A percentile compares a stretch with the other conserved stretches of the same genome.
Conservation (phyloP, 164 flowering plant species). For the Saururus chinensis region DNA sequence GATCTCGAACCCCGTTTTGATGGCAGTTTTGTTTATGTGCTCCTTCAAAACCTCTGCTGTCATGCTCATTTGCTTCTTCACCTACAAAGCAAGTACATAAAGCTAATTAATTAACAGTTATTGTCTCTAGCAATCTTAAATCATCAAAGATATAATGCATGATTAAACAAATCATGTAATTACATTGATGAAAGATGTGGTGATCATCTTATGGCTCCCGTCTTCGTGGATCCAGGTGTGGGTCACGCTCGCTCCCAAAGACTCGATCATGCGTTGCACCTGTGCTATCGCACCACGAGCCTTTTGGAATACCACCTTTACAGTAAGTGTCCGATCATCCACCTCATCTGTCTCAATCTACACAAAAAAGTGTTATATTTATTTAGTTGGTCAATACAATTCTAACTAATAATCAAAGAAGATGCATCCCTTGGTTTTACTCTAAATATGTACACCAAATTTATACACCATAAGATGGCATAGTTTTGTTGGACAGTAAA, state of each 20-base stretch:
- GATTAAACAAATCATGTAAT: background rate
- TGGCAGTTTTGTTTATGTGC: background rate
- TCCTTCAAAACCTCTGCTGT: background rate
- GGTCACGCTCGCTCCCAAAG: conserved; percentile 1
- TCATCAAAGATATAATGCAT: background rate
- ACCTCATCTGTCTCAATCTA: conserved; percentile 5
- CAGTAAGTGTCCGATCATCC: conserved; percentile 1
- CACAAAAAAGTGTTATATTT: background rate
- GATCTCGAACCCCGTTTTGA: background rate
- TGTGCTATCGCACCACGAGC: background rate
- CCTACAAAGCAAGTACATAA: background rate
- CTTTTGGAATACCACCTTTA: conserved; percentile 4
- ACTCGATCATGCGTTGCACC: conserved; percentile 9
- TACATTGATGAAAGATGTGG: conserved; percentile 5
- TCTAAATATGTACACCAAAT: too few species aligned
- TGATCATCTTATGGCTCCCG: conserved; percentile 5
- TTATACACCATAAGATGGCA: too few species aligned
- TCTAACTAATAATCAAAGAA: too few species aligned
- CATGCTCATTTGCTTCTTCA: background rate
- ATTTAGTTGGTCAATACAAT: background rate
- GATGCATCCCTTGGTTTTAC: too few species aligned
- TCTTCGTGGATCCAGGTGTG: conserved; percentile 6
- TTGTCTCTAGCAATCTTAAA: too few species aligned
- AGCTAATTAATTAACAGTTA: too few species aligned
- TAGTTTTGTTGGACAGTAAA: too few species aligned